Evolutionary conservation across 176 grass and related monocot species (phyloP), one percentile per base, ranked within the genome.

Genomic region (Elaeis guineensis): DNA sequence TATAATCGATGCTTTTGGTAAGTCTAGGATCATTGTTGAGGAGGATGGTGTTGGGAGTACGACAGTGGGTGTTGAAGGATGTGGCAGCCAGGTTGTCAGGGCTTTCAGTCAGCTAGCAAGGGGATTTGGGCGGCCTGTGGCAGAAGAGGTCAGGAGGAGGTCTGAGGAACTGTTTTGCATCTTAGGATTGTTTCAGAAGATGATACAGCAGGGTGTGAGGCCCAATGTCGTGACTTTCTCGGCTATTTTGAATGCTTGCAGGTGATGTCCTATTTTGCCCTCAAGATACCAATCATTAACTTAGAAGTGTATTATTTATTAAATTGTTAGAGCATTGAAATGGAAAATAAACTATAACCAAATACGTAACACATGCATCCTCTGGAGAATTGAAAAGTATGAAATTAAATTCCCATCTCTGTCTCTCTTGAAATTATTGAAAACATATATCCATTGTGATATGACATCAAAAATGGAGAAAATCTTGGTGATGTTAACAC

Each of bases 151-250:
- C 19, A 91, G 89, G 71, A 89, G 81, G 67, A 86, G 78, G 57
- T 86, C 86, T 2, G 80, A 87, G 4, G 92, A 97, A 67, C 51
- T 97, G 74, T 90, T 89, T 72, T 92, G 86, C 52, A 92, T 98
- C 78, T 72, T 98, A n/a, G 93, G 90, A 64, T 81, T 98, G 54
- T 91, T 98, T 67, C 93, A 92, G 52, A 98, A 82, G 71, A 98
- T 98, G 93, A 76, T 92, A 52, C 93, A 92, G 59, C 93, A 98
- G 78, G 87, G 93, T 25, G 87, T 98, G 50, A 77, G 82, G 50
- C 93, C 87, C 67, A 98, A 92, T 86, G 87, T 98, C 52, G 93
- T 92, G 50, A 98, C 93, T 24, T 98, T 98, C 81, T 98, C 93
- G 54, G 87, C 93, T 9, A 98, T 92, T 79, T 67, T 98, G 59